Conservation (phyloP, 2,329 filamentous ascomycete species). For the Epichloe brachyelytri region DNA sequence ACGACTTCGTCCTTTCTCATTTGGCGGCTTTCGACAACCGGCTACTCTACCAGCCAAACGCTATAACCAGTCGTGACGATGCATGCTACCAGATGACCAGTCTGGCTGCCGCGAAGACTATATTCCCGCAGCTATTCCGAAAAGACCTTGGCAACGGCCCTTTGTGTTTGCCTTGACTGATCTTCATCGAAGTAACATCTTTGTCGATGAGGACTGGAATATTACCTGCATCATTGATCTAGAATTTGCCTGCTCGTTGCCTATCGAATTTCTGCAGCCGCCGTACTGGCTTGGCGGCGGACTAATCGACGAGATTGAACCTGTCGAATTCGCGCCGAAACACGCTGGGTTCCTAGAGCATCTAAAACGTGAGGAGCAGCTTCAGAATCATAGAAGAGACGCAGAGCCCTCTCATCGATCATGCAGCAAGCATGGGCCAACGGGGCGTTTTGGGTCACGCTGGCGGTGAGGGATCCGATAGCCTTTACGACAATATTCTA, state of each 20-base stretch:
- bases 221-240: constrained; percentile 20
- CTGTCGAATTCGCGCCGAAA: background rate
- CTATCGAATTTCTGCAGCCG: constrained; percentile 13
- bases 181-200: constrained; percentile 20
- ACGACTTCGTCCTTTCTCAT: background rate
- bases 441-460: background rate
- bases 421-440: background rate
- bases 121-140: constrained; percentile 8
- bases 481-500: background rate
- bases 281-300: constrained; percentile 20
- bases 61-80: background rate
- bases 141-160: constrained; percentile 13
- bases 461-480: background rate
- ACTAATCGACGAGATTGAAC: background rate
- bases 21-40: background rate
- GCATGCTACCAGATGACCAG: background rate
- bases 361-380: background rate
- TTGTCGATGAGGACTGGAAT: constrained; percentile 22
- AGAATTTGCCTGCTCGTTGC: constrained; percentile 19
- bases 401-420: background rate
- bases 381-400: background rate
- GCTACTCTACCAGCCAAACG: background rate
- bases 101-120: background rate
- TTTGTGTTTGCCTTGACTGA: constrained; percentile 17
- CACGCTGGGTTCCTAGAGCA: background rate